Conservation (phyloP, 2,329 filamentous ascomycete species). For the Venturia pyrina region DNA sequence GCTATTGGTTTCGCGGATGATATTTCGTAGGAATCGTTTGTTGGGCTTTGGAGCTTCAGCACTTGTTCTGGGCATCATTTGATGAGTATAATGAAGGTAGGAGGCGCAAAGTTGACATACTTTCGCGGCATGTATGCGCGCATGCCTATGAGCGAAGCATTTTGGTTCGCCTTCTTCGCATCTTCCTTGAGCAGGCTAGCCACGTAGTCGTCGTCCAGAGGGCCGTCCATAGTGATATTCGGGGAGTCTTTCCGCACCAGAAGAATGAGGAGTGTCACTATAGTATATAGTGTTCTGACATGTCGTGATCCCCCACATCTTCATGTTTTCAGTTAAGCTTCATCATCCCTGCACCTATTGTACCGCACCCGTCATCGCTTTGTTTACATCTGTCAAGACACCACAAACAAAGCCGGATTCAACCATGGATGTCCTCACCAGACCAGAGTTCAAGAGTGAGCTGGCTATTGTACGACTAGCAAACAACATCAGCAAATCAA, state of each 20-base stretch:
- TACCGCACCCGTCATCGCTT: background rate
- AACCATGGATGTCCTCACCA: background rate
- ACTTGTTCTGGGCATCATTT: conserved; percentile 40
- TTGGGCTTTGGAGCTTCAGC: conserved; percentile 76
- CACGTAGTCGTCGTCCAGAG: conserved; percentile 66
- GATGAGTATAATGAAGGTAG: background rate
- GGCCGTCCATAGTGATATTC: conserved; percentile 19
- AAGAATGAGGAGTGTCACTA: background rate
- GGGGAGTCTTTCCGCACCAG: background rate
- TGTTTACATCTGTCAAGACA: background rate
- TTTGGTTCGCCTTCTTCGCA: conserved; percentile 61
- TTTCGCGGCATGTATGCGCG: conserved; percentile 52
- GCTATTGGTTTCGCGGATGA: conserved; percentile 76
- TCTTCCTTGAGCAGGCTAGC: conserved; percentile 71
- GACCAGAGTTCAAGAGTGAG: background rate
- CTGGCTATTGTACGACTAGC: conserved; percentile 10
- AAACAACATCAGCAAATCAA: background rate
- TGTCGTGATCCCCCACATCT: background rate
- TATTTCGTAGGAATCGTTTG: conserved; percentile 76
- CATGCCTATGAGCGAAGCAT: conserved; percentile 65
- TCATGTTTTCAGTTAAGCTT: background rate
- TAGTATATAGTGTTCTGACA: background rate
- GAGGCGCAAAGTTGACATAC: conserved; percentile 26
- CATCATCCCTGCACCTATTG: background rate
- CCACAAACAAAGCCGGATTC: background rate